Base-by-base conservation (phyloP, 805 yeast genomes). In the Starmerella roubikii region DNA sequence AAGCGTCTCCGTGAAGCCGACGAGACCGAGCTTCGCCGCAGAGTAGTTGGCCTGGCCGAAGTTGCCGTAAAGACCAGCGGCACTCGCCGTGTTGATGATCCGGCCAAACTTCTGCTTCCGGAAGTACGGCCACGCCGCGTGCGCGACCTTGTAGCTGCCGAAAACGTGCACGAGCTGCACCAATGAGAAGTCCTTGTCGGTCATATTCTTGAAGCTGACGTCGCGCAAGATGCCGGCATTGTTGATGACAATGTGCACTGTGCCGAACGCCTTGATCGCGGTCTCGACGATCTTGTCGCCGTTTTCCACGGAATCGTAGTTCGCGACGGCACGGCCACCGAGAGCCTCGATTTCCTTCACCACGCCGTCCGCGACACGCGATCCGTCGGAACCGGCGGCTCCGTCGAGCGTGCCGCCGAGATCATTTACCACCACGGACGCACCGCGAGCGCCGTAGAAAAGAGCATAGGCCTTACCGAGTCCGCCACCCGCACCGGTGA, bases 401-500 rank as follows among this genome's bases (percentile, higher is more conserved):
- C 95, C 95, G 20, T 69, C 64, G 38, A 82, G 64, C 19, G 86
- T 67, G 23, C 94, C 93, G 40, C 96, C 95, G 45, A 88, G 68
- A 61, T 88, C 98, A 57, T 88, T 88, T 24, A 88, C 94, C 20
- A 88, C 94, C 27, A 88, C 95, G 52, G 78, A 78, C 44, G 96
- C 98, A 26, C 97, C 97, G 50, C 94, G 70, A 42, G 74, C 66
- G 31, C 93, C 97, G 61, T 70, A 88, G 51, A 79, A 84, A 24
- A 84, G 63, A 4, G 95, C 93, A 60, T 88, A 88, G 35, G 75
- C 75, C 53, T 71, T 80, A 19, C 98, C 98, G 32, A 88, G 70
- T 16, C 97, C 98, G 50, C 96, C 97, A 48, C 98, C 98, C 34
- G 96, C 91, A 25, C 98, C 98, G 35, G 96, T 88, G 57, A 88